Evolutionary conservation across 257 asterid genomes (phyloP), one percentile per base, ranked within the genome.

Genomic region (Plantago ovata): DNA sequence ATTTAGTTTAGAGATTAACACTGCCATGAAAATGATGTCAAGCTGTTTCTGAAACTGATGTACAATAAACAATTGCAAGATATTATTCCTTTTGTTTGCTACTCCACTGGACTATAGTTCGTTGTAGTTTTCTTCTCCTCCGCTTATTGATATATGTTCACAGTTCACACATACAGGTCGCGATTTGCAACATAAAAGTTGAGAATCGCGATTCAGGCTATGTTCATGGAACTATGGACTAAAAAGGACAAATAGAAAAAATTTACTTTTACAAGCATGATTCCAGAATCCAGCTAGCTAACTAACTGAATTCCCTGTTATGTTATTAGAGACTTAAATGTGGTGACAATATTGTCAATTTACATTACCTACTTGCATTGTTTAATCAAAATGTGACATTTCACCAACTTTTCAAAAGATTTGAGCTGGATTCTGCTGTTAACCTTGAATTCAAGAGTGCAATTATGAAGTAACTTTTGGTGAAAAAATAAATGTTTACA

Each of bases 231-330:
- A 3, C n/a, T 8, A 43, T 56, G 19, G 65, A 40, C 80, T 22
- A 58, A 58, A 58, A 58, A 18, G 47, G 40, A 22, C 62, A 63
- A 51, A 66, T 23, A 55, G n/a, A 36, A 60, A 49, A 13, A 61
- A 46, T 13, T 28, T 28, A 28, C 36, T 28, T 28, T 28, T 28
- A 28, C 36, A n/a, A n/a, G n/a, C 52, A 61, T 55, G 68, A 56
- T 64, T 67, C 41, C 53, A 67, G 68, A 56, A 61, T 67, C 41
- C 53, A 67, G 62, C 64, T 66, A 50, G 59, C 70, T 40, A 45
- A 49, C 24, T 36, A 46, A 68, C 33, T 28, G n/a, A 28, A 47
- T 13, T 42, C 21, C 6, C 8, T 55, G n/a, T 55, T 39, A 22
- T 1, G 12, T 21, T 12, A 20, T 45, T 24, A 36, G n/a, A 47